Percentiles rank a stretch among this genome's conserved stretches.
phyloP scores from a whole-genome alignment of 176 grass and related monocot genomes.

The Oryza meyeriana region DNA sequence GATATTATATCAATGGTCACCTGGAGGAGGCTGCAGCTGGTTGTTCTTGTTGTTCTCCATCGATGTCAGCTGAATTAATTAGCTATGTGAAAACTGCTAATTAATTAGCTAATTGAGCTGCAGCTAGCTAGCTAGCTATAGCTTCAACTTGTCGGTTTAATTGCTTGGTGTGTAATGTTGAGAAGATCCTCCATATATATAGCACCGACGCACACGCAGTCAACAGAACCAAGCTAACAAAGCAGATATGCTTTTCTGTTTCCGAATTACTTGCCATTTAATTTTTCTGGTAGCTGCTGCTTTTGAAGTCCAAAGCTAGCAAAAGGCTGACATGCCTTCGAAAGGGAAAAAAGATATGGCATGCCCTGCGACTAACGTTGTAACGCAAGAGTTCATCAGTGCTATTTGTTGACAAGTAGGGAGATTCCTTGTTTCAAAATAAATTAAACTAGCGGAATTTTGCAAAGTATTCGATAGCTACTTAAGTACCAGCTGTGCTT shows the following conservation, averaged over 20 bases:
- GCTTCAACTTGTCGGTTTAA: neutral
- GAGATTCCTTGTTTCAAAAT: too few species aligned
- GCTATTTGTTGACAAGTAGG: neutral
- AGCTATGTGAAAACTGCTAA: neutral
- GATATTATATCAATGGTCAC: neutral
- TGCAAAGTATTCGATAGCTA: too few species aligned
- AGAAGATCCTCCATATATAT: neutral
- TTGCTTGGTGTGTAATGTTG: neutral
- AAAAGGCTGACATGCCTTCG: neutral
- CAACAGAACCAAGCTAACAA: too few species aligned
- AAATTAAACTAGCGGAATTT: too few species aligned
- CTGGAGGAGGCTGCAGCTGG: conserved; percentile 18
- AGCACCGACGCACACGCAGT: neutral
- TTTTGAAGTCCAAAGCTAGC: neutral
- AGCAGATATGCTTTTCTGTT: neutral
- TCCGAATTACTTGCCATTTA: neutral
- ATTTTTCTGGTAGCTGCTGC: neutral
- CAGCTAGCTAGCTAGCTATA: neutral
- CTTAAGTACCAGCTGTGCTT: too few species aligned
- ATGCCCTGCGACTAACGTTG: neutral
- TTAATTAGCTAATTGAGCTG: too few species aligned
- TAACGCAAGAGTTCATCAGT: neutral
- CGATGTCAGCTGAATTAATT: neutral
- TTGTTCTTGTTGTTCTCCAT: conserved; percentile 33
- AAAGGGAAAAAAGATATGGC: too few species aligned